These are phyloP conservation scores for Mycena rosella DNA, from an alignment of 768 basidiomycete genomes.

Conservation along the genomic window DNA sequence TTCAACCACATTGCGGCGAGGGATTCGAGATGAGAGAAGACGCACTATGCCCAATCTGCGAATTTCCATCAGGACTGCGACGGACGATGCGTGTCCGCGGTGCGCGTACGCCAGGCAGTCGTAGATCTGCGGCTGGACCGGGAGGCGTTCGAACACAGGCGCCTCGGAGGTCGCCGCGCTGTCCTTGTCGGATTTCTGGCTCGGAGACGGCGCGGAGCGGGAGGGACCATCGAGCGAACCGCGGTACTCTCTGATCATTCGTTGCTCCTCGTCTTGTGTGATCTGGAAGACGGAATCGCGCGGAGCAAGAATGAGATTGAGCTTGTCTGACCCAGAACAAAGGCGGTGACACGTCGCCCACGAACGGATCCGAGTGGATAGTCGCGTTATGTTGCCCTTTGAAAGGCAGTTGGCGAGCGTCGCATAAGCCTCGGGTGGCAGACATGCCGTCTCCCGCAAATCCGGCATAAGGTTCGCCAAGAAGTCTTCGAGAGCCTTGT, in stretches of 20 bases:
- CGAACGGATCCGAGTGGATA: constrained; percentile 54
- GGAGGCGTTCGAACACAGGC: constrained; percentile 69
- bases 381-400: constrained; percentile 53
- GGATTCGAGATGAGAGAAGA: constrained; percentile 31
- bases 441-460: constrained; percentile 70
- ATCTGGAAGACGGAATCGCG: constrained; percentile 70
- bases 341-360: constrained; percentile 75
- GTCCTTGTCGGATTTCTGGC: constrained; percentile 37
- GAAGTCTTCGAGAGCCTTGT: constrained; percentile 63
- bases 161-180: constrained; percentile 47
- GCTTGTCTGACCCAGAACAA: constrained; percentile 70
- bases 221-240: constrained; percentile 50
- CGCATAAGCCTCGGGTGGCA: constrained; percentile 67
- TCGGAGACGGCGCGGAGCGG: constrained; percentile 13
- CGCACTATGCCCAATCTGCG: constrained; percentile 72
- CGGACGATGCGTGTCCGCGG: constrained; percentile 65
- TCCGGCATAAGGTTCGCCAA: constrained; percentile 64
- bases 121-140: constrained; percentile 76
- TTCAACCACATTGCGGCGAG: constrained; percentile 5
- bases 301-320: constrained; percentile 69
- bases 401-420: constrained; percentile 63
- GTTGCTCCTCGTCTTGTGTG: constrained; percentile 63
- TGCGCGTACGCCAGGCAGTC: constrained; percentile 78
- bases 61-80: constrained; percentile 68
- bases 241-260: constrained; percentile 60